Base-by-base conservation (phyloP, 2,329 filamentous ascomycete genomes). In the Neonectria hederae region DNA sequence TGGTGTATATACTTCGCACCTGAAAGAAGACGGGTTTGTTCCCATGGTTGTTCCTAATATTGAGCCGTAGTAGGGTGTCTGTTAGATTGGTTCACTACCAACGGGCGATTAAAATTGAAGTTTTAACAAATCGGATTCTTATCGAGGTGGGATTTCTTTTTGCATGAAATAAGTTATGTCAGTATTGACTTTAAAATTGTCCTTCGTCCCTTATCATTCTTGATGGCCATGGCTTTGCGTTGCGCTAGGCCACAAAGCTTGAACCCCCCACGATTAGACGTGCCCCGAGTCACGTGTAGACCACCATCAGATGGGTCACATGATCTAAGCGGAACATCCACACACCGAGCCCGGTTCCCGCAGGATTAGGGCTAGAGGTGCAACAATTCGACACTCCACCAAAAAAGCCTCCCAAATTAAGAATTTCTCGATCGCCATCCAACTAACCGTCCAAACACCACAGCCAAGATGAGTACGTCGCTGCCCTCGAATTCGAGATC, bases 381-480 rank as follows among this genome's bases (percentile, higher is more conserved):
- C 42, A 59, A 57, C 57, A 71, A 71, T 72, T 73, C 73, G 73
- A 71, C 74, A 78, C 74, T 78, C 77, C 76, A 78, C 76, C 75
- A 75, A 75, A 76, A 78, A 79, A 77, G 72, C 69, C 72, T 69
- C 70, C 70, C 72, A 76, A 74, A 69, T 73, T 73, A 75, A 75
- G 73, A 77, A 78, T 75, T 75, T 72, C 73, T 75, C 69, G 72
- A 75, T 74, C 75, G 76, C 76, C 77, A 76, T 73, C 75, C 75
- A 76, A 78, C 77, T 74, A 78, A 78, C 77, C 76, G 76, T 69
- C 76, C 73, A 78, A 77, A 74, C 73, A 80, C 75, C 75, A 83
- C 81, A 81, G 83, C 78, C 83, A 86, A 85, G 82, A 86, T 86
- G 84, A 86, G 84, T 86, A 86, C 76, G 84, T 86, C 62, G 64